These are phyloP conservation scores for Ambrosiella beaveri DNA, from an alignment of 2,329 filamentous ascomycete species.

Conservation along the genomic window DNA sequence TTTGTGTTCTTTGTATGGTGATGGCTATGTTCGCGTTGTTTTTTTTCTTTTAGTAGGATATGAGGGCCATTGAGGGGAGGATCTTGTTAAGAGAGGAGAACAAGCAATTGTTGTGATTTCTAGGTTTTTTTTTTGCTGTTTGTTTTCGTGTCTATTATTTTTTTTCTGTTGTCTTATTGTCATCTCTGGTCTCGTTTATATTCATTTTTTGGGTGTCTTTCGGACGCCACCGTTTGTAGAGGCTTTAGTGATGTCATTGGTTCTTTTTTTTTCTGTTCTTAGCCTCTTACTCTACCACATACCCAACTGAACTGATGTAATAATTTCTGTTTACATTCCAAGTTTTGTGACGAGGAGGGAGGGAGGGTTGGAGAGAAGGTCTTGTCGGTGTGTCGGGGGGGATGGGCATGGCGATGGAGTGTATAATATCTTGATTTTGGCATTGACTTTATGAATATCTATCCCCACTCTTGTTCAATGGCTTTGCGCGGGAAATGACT, in stretches of 20 bases:
- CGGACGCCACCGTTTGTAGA: background rate
- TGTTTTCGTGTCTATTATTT: slow-evolving; percentile 1
- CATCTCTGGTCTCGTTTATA: slow-evolving; percentile 7
- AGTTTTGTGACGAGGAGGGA: background rate
- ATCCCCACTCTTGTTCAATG: no score
- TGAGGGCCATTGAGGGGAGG: background rate
- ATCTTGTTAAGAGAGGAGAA: background rate
- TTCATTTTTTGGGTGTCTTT: background rate
- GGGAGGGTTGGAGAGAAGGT: background rate
- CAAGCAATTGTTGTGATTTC: slow-evolving; percentile 1
- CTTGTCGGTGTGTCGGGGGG: background rate
- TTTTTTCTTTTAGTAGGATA: background rate
- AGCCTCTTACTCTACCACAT: background rate
- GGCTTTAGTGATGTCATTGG: background rate
- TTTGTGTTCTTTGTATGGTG: background rate
- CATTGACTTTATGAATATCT: no score
- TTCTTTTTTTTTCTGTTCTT: slow-evolving; percentile 2
- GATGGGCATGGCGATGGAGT: background rate
- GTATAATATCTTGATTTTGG: no score
- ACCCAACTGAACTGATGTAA: slow-evolving; percentile 11
- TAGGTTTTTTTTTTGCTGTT: slow-evolving; percentile 1
- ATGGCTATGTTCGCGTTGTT: background rate
- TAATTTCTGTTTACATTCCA: background rate
- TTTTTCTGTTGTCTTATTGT: background rate
- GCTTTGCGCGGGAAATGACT: no score